These are phyloP conservation scores for Picocystis sp. DNA, from an alignment of 163 green algal species.

Conservation along the genomic window DNA sequence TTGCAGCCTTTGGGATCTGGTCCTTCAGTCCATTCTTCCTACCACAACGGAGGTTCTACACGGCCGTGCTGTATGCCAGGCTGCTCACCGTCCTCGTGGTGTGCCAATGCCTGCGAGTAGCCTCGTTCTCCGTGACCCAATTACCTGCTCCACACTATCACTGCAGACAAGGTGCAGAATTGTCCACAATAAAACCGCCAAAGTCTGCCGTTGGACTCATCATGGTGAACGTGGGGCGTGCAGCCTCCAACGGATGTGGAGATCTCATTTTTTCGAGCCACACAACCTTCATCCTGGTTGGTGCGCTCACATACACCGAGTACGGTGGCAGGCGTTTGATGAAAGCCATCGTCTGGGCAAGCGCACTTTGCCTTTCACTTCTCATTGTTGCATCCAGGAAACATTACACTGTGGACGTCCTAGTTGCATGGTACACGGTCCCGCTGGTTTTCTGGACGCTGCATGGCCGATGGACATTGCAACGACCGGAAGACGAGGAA, in stretches of 20 bases:
- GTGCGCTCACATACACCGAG: conserved; percentile 33
- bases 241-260: conserved; percentile 47
- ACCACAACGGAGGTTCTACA: conserved; percentile 68
- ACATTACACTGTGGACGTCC: conserved; percentile 58
- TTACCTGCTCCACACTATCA: conserved; percentile 69
- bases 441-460: conserved; percentile 14
- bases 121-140: conserved; percentile 66
- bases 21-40: conserved; percentile 68
- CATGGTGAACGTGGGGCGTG: background rate
- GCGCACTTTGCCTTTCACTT: conserved; percentile 36
- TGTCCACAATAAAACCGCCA: background rate
- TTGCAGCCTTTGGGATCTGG: conserved; percentile 66
- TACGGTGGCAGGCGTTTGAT: conserved; percentile 19
- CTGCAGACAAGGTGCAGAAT: conserved; percentile 39
- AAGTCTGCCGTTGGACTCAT: background rate
- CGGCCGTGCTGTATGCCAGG: conserved; percentile 57
- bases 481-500: background rate
- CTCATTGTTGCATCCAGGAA: conserved; percentile 77
- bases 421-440: conserved; percentile 16
- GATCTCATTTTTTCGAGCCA: conserved; percentile 90
- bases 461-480: conserved; percentile 1
- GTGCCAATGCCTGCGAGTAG: conserved; percentile 72
- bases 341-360: conserved; percentile 48
- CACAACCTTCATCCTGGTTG: conserved; percentile 77
- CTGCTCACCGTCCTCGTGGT: conserved; percentile 65